Conservation (phyloP, 208 protist species). For the Acanthamoeba culbertsoni region DNA sequence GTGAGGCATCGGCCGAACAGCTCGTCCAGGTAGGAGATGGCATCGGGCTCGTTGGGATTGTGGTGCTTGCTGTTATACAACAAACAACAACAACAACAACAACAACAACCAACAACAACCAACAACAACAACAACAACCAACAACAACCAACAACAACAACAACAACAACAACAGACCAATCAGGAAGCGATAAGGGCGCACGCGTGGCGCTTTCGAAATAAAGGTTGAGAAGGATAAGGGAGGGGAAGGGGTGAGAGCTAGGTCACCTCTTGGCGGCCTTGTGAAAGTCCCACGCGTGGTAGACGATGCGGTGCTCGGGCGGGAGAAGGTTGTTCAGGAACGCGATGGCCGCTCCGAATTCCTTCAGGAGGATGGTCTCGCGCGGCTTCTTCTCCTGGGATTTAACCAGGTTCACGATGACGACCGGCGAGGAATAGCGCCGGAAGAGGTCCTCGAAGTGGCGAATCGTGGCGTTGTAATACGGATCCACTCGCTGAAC, state of each 20-base stretch:
- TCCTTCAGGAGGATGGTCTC: conserved; percentile 86
- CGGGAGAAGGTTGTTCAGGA: conserved; percentile 80
- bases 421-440: conserved; percentile 92
- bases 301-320: conserved; percentile 83
- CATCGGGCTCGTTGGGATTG: neutral
- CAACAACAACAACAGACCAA: too few relatives aligned
- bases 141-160: too few relatives aligned
- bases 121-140: neutral
- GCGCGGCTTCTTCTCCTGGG: conserved; percentile 87
- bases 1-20: neutral
- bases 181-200: too few relatives aligned
- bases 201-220: too few relatives aligned
- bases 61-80: conserved; percentile 3
- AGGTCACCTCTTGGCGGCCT: conserved; percentile 56
- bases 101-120: neutral
- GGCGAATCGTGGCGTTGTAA: conserved; percentile 82
- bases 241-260: too few relatives aligned
- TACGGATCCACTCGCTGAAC: conserved; percentile 81
- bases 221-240: too few relatives aligned
- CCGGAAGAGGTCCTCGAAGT: conserved; percentile 91
- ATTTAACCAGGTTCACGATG: conserved; percentile 91
- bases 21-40: neutral
- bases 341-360: conserved; percentile 83
- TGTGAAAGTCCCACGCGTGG: conserved; percentile 87
- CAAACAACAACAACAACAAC: neutral